Base-by-base conservation (phyloP, 2,329 filamentous ascomycete species). In the Orbilia brochopaga region DNA sequence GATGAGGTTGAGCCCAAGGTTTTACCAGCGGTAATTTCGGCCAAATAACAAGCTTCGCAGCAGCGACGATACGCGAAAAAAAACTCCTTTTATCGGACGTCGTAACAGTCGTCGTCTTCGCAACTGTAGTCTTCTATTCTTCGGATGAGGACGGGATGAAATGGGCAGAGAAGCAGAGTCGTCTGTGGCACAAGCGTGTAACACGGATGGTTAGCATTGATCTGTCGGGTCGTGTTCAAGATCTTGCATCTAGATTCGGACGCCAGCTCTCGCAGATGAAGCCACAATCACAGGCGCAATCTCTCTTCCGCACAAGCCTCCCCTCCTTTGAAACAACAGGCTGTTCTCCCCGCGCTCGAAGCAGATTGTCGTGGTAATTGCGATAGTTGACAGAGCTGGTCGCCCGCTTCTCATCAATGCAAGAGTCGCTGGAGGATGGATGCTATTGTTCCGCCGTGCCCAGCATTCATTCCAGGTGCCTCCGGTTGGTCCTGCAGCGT, bases 381-480 rank as follows among this genome's bases (percentile, higher is more conserved):
- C 27, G 27, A 32, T 15, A 15, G 37, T 42, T 17, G 37, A 42
- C 3, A 42, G 37, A 4, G 5, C 37, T 42, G 5, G 37, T 42
- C 37, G 37, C 15, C 13, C 37, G 23, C 4, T 27, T 53, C 30
- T 17, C 24, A 5, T 7, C n/a, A 51, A 51, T 6, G 19, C 50
- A 17, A 53, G 17, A 10, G 13, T 30, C 15, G 21, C 24, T 17
- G 21, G 50, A 30, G 13, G 21, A 24, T n/a, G 5, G 50, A 15
- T 53, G 53, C 40, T 56, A 42, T 42, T 56, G n/a, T 13, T 7
- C 17, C 32, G 37, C 40, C 35, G 35, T 27, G 21, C 48, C 48
- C 53, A 56, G 57, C 58, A 69, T 69, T 69, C 65, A 69, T 55
- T 52, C 59, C 59, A 40, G 32, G 30, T 40, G 4, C 27, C 27